Evolutionary conservation across 805 yeast genomes (phyloP).

Genomic region (Cyberlindnera euphorbiae): DNA sequence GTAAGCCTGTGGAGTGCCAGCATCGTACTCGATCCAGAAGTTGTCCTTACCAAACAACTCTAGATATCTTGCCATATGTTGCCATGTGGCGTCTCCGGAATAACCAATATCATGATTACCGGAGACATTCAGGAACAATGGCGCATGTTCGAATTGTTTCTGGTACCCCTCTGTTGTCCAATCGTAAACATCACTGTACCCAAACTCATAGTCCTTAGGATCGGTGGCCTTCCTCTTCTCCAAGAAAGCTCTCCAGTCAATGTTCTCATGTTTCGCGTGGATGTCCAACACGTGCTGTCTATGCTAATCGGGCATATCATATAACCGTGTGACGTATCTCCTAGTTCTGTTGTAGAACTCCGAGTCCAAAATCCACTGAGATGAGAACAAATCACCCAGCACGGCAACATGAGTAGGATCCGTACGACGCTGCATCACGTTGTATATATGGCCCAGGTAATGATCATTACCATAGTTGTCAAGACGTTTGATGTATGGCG

Average conservation of each 20-base stretch:
- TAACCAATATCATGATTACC: constrained; percentile 98
- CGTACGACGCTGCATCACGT: constrained; percentile 55
- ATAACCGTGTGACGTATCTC: constrained; percentile 67
- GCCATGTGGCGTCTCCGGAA: constrained; percentile 90
- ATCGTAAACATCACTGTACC: constrained; percentile 57
- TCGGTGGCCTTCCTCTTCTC: constrained; percentile 28
- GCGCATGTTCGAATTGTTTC: constrained; percentile 39
- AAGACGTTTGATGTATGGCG: constrained; percentile 66
- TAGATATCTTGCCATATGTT: constrained; percentile 77
- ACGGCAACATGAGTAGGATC: constrained; percentile 80
- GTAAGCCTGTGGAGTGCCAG: constrained; percentile 67
- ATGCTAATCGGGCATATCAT: constrained; percentile 52
- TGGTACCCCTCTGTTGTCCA: constrained; percentile 46
- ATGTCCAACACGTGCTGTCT: constrained; percentile 45
- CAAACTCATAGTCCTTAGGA: constrained; percentile 38
- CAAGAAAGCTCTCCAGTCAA: constrained; percentile 49
- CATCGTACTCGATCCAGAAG: constrained; percentile 68
- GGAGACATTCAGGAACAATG: constrained; percentile 74
- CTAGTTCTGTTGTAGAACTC: constrained; percentile 80
- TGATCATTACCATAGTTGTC: constrained; percentile 90
- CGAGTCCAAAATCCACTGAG: constrained; percentile 90
- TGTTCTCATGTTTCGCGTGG: constrained; percentile 43
- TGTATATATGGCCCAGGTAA: constrained; percentile 80
- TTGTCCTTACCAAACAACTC: constrained; percentile 80
- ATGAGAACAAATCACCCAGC: constrained; percentile 87